These are phyloP conservation scores for Avena eriantha DNA, from an alignment of 176 grass and related monocot genomes.

Conservation along the genomic window DNA sequence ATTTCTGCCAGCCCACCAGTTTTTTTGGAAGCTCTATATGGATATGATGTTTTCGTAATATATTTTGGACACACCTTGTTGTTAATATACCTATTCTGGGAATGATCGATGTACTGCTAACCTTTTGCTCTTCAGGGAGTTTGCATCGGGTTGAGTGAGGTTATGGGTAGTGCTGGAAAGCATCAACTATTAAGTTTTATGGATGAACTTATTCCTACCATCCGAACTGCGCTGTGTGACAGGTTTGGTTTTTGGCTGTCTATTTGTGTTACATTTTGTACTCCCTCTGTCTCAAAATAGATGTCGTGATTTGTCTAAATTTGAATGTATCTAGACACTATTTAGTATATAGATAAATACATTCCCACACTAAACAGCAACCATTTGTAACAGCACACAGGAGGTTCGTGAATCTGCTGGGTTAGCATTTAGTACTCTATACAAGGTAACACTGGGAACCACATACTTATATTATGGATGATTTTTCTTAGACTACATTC, in stretches of 20 bases:
- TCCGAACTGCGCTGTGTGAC: slow-evolving; percentile 97
- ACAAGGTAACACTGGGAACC: slow-evolving; percentile 67
- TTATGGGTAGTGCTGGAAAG: slow-evolving; percentile 95
- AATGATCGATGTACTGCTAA: slow-evolving; percentile 20
- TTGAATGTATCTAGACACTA: no score
- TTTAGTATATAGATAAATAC: no score
- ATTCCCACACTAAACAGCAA: slow-evolving; percentile 12
- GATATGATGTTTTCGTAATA: slow-evolving; percentile 3
- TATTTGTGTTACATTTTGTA: slow-evolving; percentile 40
- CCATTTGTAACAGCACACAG: slow-evolving; percentile 61
- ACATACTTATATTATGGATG: slow-evolving; percentile 39
- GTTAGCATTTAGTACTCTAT: slow-evolving; percentile 97
- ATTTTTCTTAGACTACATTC: background rate
- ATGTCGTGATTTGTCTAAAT: no score
- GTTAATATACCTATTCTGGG: slow-evolving; percentile 19
- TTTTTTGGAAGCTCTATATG: slow-evolving; percentile 23
- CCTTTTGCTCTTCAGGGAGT: slow-evolving; percentile 74
- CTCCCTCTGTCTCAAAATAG: background rate
- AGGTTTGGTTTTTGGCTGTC: slow-evolving; percentile 66
- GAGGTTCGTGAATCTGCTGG: slow-evolving; percentile 99
- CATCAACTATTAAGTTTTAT: slow-evolving; percentile 95
- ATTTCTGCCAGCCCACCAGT: background rate
- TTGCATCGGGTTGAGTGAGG: slow-evolving; percentile 98
- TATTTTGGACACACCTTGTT: slow-evolving; percentile 32
- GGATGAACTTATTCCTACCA: slow-evolving; percentile 94